Evolutionary conservation across 2,329 filamentous ascomycete species (phyloP).

Genomic region (Rhynchosporium agropyri): DNA sequence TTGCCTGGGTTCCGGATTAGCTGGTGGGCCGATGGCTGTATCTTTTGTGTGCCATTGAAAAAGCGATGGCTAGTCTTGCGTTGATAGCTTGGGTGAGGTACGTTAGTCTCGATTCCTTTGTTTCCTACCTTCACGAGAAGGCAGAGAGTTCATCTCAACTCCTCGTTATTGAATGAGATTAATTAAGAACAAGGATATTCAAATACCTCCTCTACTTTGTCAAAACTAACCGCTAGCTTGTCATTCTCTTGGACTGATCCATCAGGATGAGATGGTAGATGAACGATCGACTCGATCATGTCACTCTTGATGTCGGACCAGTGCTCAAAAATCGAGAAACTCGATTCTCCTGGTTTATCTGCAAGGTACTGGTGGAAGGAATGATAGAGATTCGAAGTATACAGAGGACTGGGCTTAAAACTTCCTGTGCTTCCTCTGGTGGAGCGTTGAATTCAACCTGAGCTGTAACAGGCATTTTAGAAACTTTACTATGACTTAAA

Average conservation of each 20-base stretch:
- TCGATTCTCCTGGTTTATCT: neutral
- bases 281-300: slow-evolving; percentile 11
- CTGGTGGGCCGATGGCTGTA: neutral
- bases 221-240: slow-evolving; percentile 18
- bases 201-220: slow-evolving; percentile 1
- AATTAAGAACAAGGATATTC: slow-evolving; percentile 13
- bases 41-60: too few species aligned
- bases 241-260: slow-evolving; percentile 20
- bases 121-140: neutral
- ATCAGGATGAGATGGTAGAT: slow-evolving; percentile 7
- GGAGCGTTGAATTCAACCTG: slow-evolving; percentile 27
- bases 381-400: too few species aligned
- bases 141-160: neutral
- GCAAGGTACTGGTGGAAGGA: too few species aligned
- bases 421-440: slow-evolving; percentile 21
- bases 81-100: too few species aligned
- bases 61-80: too few species aligned
- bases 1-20: slow-evolving; percentile 24
- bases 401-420: slow-evolving; percentile 14
- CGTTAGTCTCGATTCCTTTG: too few species aligned
- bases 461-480: slow-evolving; percentile 4
- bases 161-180: neutral
- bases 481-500: too few species aligned
- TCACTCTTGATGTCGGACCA: slow-evolving; percentile 16
- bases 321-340: slow-evolving; percentile 25